These are phyloP conservation scores for Aegilops tauschii DNA, from an alignment of 176 grass and related monocot genomes.

Conservation along the genomic window DNA sequence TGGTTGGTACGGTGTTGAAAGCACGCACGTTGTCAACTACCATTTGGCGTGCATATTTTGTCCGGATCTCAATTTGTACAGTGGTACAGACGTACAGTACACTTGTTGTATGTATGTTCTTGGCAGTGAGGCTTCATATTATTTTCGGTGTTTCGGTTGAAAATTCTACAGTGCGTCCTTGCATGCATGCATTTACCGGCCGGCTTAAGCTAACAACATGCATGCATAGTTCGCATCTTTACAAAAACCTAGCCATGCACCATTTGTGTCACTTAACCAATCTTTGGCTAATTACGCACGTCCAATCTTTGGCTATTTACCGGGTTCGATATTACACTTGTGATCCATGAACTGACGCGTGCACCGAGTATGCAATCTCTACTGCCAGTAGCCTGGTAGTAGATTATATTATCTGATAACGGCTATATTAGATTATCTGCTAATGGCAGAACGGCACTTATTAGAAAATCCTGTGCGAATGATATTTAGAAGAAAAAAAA, in stretches of 20 bases:
- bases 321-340: conserved; percentile 8
- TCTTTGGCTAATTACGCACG: neutral
- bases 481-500: conserved; percentile 1
- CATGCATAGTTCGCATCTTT: neutral
- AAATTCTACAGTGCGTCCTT: neutral
- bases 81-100: neutral
- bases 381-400: neutral
- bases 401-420: neutral
- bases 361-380: conserved; percentile 10
- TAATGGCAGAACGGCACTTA: neutral
- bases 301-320: neutral
- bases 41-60: conserved; percentile 23
- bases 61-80: conserved; percentile 11
- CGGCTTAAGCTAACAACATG: neutral
- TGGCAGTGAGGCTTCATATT: neutral
- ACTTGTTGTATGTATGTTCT: conserved; percentile 31
- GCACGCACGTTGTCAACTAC: conserved; percentile 17
- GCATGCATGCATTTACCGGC: neutral
- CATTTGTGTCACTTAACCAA: neutral
- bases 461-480: conserved; percentile 27
- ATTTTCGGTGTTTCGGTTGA: neutral
- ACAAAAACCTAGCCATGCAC: neutral
- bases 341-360: conserved; percentile 22
- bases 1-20: neutral
- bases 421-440: neutral